Evolutionary conservation across 2,329 filamentous ascomycete genomes (phyloP).

Genomic region (Meredithiella fracta): DNA sequence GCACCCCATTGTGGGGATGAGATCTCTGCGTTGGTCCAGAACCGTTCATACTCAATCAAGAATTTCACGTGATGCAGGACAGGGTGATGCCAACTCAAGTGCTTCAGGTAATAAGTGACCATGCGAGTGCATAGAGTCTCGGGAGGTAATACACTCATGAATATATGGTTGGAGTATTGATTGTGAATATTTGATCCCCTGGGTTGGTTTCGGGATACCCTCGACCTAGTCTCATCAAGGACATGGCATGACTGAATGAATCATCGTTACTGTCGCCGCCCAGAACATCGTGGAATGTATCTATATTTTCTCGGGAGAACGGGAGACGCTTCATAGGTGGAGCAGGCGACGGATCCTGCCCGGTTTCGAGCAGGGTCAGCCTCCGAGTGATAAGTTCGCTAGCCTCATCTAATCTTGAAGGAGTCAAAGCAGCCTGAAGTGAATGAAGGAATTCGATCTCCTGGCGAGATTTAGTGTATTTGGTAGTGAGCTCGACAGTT

Average conservation of each 20-base stretch:
- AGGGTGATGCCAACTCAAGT: constrained; percentile 13
- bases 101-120: constrained; percentile 12
- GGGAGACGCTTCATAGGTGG: background rate
- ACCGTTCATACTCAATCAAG: constrained; percentile 5
- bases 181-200: background rate
- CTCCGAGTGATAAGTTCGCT: constrained; percentile 7
- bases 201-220: constrained; percentile 8
- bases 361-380: constrained; percentile 11
- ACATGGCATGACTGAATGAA: constrained; percentile 6
- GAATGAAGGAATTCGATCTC: constrained; percentile 13
- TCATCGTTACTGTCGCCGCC: constrained; percentile 8
- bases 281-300: constrained; percentile 10
- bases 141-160: background rate
- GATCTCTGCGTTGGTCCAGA: background rate
- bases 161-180: background rate
- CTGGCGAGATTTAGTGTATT: constrained; percentile 14
- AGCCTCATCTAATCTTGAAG: constrained; percentile 7
- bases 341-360: constrained; percentile 5
- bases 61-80: constrained; percentile 11
- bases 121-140: constrained; percentile 1
- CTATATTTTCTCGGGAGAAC: background rate
- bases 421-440: constrained; percentile 5
- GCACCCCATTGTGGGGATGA: constrained; percentile 9
- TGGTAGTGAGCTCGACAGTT: constrained; percentile 14
- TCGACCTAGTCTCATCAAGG: constrained; percentile 11